A percentile compares a stretch with the other conserved stretches of the same genome.
These are phyloP conservation scores for Colletotrichum musicola DNA, from an alignment of 2,329 filamentous ascomycete genomes.

Conservation along the genomic window DNA sequence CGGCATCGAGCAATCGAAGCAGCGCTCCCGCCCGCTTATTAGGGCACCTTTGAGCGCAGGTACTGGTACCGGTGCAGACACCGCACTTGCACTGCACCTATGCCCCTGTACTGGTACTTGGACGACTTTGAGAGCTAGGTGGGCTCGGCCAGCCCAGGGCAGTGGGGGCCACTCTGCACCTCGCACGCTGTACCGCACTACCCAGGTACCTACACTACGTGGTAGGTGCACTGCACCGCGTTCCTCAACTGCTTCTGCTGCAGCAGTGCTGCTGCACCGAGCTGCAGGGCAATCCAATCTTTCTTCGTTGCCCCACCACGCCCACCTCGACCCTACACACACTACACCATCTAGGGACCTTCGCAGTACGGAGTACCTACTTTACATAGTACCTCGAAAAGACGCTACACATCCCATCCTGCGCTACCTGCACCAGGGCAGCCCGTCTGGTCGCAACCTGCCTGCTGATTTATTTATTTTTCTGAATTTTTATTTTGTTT, in stretches of 20 bases:
- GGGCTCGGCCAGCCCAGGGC: conserved; percentile 11
- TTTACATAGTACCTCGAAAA: conserved; percentile 19
- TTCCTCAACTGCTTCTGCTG: conserved; percentile 4
- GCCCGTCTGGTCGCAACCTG: conserved; percentile 27
- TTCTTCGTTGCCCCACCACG: conserved; percentile 31
- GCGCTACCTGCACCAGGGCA: conserved; percentile 32
- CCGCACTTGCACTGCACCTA: not conserved
- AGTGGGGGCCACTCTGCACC: conserved; percentile 24
- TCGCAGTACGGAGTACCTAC: not conserved
- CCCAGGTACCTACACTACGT: too few species aligned
- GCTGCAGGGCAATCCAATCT: conserved; percentile 36
- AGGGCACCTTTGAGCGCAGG: not conserved
- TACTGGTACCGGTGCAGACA: conserved; percentile 20
- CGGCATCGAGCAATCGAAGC: conserved; percentile 8
- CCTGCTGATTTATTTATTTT: conserved; percentile 21
- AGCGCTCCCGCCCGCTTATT: conserved; percentile 14
- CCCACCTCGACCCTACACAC: conserved; percentile 32
- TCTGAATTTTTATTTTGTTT: not conserved
- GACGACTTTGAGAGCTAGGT: not conserved
- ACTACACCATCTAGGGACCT: not conserved
- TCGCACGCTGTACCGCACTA: not conserved
- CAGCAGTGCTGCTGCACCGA: conserved; percentile 21
- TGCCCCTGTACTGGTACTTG: not conserved
- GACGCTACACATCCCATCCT: conserved; percentile 38
- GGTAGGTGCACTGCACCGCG: not conserved